These are phyloP conservation scores for Pestalotiopsis sp. DNA, from an alignment of 2,329 filamentous ascomycete genomes.

Conservation along the genomic window DNA sequence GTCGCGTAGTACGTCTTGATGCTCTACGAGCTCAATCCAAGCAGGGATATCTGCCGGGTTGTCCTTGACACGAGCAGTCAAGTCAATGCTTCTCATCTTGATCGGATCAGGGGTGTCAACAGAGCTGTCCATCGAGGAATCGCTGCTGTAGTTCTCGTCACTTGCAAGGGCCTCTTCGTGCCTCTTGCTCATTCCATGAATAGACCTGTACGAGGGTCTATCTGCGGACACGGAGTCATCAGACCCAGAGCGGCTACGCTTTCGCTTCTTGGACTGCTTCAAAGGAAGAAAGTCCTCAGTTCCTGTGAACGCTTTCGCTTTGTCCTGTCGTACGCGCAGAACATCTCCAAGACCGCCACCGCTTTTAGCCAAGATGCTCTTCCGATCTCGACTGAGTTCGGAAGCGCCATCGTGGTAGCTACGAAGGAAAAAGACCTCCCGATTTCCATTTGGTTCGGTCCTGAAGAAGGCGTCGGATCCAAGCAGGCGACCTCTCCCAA, in stretches of 20 bases:
- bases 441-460: slow-evolving; percentile 68
- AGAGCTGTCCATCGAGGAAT: slow-evolving; percentile 41
- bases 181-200: slow-evolving; percentile 63
- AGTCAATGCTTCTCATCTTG: slow-evolving; percentile 58
- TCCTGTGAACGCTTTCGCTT: slow-evolving; percentile 23
- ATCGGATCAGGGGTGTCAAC: slow-evolving; percentile 42
- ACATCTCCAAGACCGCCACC: slow-evolving; percentile 40
- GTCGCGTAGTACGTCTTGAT: slow-evolving; percentile 72
- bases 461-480: slow-evolving; percentile 62
- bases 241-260: slow-evolving; percentile 30
- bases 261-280: slow-evolving; percentile 43
- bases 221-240: slow-evolving; percentile 48
- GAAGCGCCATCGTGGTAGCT: slow-evolving; percentile 45
- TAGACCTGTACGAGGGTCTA: slow-evolving; percentile 64
- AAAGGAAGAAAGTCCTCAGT: slow-evolving; percentile 54
- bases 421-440: slow-evolving; percentile 56
- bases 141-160: slow-evolving; percentile 52
- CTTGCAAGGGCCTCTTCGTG: slow-evolving; percentile 46
- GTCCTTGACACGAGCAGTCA: slow-evolving; percentile 67
- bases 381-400: slow-evolving; percentile 45
- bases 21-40: slow-evolving; percentile 79
- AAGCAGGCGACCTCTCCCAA: slow-evolving; percentile 70
- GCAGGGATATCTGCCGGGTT: slow-evolving; percentile 67
- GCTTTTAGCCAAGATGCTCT: slow-evolving; percentile 48
- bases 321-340: slow-evolving; percentile 40